Conservation (phyloP, 2,329 filamentous ascomycete genomes). For the Mollisia scopiformis region DNA sequence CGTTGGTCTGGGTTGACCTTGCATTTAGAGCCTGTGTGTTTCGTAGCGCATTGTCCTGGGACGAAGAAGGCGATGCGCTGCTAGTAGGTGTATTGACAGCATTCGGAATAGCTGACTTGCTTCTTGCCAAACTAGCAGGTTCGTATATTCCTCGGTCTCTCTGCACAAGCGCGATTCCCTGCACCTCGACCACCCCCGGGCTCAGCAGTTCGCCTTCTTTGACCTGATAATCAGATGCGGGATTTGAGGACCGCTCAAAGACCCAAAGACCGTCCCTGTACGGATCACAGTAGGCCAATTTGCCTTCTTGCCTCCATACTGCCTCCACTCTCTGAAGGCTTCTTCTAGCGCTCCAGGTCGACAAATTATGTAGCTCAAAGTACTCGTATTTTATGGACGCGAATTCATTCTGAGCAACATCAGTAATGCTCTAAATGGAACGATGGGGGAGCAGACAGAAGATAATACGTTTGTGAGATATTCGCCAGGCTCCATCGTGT, state of each 20-base stretch:
- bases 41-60: slow-evolving; percentile 29
- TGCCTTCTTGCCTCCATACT: slow-evolving; percentile 33
- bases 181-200: slow-evolving; percentile 20
- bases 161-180: slow-evolving; percentile 24
- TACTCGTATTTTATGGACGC: slow-evolving; percentile 38
- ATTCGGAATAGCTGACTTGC: slow-evolving; percentile 23
- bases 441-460: slow-evolving; percentile 29
- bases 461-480: slow-evolving; percentile 39
- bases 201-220: slow-evolving; percentile 6
- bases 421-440: not conserved
- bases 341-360: slow-evolving; percentile 23
- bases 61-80: slow-evolving; percentile 34
- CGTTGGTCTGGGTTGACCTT: slow-evolving; percentile 27
- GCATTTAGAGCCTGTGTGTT: slow-evolving; percentile 32
- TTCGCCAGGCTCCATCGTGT: slow-evolving; percentile 39
- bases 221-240: slow-evolving; percentile 10
- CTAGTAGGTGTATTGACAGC: slow-evolving; percentile 28
- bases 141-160: slow-evolving; percentile 35
- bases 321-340: slow-evolving; percentile 34
- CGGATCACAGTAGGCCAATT: slow-evolving; percentile 33
- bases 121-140: slow-evolving; percentile 30
- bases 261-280: slow-evolving; percentile 35
- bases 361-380: slow-evolving; percentile 27
- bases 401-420: slow-evolving; percentile 33
- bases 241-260: slow-evolving; percentile 25